Conservation (phyloP, 257 asterid species). For the Fraxinus cuspidata region DNA sequence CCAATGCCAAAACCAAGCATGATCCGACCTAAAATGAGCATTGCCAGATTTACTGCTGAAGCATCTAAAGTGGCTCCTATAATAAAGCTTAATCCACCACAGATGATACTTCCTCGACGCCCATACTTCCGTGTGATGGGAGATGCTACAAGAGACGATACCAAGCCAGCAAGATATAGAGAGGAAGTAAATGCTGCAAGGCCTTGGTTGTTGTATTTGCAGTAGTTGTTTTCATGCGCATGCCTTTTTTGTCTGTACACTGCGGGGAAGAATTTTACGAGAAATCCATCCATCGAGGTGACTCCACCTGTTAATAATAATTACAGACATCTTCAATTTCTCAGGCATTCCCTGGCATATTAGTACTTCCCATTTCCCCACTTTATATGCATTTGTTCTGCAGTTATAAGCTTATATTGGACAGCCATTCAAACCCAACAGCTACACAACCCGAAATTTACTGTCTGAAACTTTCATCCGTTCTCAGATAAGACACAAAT, state of each 20-base stretch:
- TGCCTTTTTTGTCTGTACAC: constrained; percentile 56
- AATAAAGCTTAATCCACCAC: constrained; percentile 71
- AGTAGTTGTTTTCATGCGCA: constrained; percentile 73
- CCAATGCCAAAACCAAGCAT: constrained; percentile 94
- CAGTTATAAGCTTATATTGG: not conserved
- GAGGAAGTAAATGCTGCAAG: constrained; percentile 85
- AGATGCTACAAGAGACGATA: constrained; percentile 70
- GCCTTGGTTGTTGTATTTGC: constrained; percentile 81
- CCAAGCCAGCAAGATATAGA: constrained; percentile 74
- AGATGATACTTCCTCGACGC: constrained; percentile 67
- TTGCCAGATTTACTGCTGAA: constrained; percentile 54
- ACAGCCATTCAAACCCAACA: not conserved
- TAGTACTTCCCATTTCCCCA: not conserved
- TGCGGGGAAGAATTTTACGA: constrained; percentile 56
- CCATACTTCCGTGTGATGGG: constrained; percentile 68
- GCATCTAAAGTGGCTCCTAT: constrained; percentile 74
- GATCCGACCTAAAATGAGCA: constrained; percentile 80
- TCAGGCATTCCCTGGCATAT: not conserved
- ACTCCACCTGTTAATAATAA: constrained; percentile 61
- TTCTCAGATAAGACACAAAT: too few relatives aligned
- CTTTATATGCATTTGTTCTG: not conserved
- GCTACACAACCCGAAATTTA: too few relatives aligned
- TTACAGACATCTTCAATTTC: not conserved
- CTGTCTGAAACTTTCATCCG: too few relatives aligned
- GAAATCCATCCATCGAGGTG: constrained; percentile 89